These are phyloP conservation scores for Ammopiptanthus mongolicus DNA, from an alignment of 306 rosid species.

Conservation along the genomic window DNA sequence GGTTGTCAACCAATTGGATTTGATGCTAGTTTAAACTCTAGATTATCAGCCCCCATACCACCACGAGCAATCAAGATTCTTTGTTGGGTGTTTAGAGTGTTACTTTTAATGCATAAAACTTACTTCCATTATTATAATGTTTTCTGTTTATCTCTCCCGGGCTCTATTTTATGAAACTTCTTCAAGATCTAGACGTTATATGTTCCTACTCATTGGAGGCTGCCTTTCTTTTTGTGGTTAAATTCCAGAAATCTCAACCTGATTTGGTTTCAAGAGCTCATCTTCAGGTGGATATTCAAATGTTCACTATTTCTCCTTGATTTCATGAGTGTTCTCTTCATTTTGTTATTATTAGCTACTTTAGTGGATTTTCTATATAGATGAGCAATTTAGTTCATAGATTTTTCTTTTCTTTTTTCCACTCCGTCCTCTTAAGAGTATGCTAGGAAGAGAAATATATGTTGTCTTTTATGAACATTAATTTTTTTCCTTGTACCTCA, in stretches of 20 bases:
- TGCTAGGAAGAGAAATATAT: neutral
- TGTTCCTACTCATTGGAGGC: constrained; percentile 73
- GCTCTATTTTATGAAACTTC: constrained; percentile 83
- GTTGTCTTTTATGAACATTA: neutral
- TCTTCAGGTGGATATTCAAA: constrained; percentile 67
- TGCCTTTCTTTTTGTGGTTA: constrained; percentile 76
- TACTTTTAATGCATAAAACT: constrained; percentile 3
- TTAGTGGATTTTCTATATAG: neutral
- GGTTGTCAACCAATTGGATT: constrained; percentile 91
- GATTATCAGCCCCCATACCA: constrained; percentile 94
- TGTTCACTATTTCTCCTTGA: constrained; percentile 5
- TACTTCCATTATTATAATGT: constrained; percentile 7
- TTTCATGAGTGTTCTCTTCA: neutral
- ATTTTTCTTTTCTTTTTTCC: neutral
- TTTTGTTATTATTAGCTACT: neutral
- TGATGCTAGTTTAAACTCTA: constrained; percentile 82
- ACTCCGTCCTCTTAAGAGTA: neutral
- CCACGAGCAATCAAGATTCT: constrained; percentile 81
- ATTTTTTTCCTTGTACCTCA: neutral
- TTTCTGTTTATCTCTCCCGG: constrained; percentile 44
- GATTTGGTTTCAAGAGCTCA: constrained; percentile 95
- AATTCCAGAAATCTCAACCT: constrained; percentile 82
- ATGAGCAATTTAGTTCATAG: neutral
- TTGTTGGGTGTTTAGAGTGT: constrained; percentile 44
- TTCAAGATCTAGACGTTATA: constrained; percentile 65